Base-by-base conservation (phyloP, 257 asterid genomes). In the Eustoma russellianum region DNA sequence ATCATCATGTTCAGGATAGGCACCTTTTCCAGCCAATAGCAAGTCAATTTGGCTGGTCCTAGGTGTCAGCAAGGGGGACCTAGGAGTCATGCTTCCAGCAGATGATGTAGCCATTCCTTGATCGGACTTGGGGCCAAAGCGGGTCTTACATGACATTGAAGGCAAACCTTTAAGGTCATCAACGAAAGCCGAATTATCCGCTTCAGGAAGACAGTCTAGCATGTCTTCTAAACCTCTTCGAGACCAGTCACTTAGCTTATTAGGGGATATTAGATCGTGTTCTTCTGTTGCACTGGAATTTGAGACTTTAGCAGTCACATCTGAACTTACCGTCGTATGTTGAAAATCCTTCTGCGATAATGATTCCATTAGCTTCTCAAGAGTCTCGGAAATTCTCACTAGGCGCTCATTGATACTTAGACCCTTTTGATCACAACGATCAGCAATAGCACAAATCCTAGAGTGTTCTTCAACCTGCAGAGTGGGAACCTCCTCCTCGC, bases 1-100 rank as follows among this genome's bases (percentile, higher is more conserved):
- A 77, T 92, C 99, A 9, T 81, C 99, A 70, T 85, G 94, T 70
- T 92, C 99, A 28, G 97, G 78, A 70, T 76, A 80, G 68, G 85
- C 93, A 55, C 95, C 99, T 77, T 85, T 92, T 24, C 85, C 95
- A 2, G 88, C 71, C 75, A 92, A 74, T 53, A 92, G 76, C 79
- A 79, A 64, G 68, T 92, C 99, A 66, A 88, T 88, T 52, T 77
- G 95, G 75, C 95, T 85, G 33, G 70, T 76, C 63, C 77, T 67
- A 3, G 99, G 99, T 7, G 99, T 88, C 88, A 81, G 75, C 75
- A 83, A 62, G 1, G 99, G 99, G 17, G 99, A 92, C 74, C 85
- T 77, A 38, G 99, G 99, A 51, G 99, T 92, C 83, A 92, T 79
- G 78, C 97, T 92, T 62, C 95, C 97, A n/a, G 97, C 99, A 34